Evolutionary conservation across 352 stramenopile species (phyloP), one percentile per base, ranked within the genome.

Genomic region (Phytophthora sp.): DNA sequence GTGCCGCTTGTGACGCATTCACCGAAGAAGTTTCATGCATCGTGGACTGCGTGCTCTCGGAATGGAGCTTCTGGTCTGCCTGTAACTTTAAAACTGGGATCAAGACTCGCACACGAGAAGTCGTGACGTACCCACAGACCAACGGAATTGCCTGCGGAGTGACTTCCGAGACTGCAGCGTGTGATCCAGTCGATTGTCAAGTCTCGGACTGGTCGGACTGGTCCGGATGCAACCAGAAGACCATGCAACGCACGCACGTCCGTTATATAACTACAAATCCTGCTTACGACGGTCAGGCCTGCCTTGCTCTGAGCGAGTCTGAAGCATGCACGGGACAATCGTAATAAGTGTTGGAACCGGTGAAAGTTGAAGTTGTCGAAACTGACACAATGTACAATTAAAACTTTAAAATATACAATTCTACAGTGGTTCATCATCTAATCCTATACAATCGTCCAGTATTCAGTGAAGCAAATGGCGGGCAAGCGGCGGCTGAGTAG

Each of bases 161-260:
- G 0, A 50, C 69, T 2, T 55, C 41, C 0, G 75, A 91, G 15
- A 26, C 57, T 1, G 51, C 16, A 1, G 16, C 15, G 0, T 91
- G 83, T 31, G 80, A 90, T 42, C 56, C 66, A 4, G 46, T 83
- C 18, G 50, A 88, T 54, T 91, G 80, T 55, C 24, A 31, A 1
- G 60, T 86, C 7, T 64, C 66, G 9, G 74, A 69, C 3, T 91
- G 83, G 82, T 80, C 65, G 5, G 71, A 69, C 26, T 88, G 77
- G 74, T 82, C 69, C 0, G 77, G 74, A 0, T 90, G 81, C 74
- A 82, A 69, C 31, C 49, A 76, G 45, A 85, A 82, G 57, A 85
- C 71, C 27, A 84, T 60, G 51, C 66, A 56, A 35, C 71, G 42
- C 5, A 69, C 57, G 2, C 76, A 55, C 13, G 50, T 79, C 27